Base-by-base conservation (phyloP, 345 rosid species). In the Eucalyptus polyanthemos region DNA sequence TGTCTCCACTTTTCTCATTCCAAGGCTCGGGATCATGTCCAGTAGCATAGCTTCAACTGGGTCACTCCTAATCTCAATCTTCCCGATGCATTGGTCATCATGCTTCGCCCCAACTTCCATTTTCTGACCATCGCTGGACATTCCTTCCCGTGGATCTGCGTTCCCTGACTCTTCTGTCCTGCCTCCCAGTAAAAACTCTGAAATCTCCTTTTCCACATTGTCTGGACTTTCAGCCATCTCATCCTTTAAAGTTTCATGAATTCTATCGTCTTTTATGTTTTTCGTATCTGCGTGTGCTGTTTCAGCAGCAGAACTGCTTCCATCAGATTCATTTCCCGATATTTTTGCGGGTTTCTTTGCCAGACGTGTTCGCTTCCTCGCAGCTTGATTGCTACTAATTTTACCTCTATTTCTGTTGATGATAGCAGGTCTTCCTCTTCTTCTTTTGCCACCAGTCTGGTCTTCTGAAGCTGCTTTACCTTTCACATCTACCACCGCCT, bases 21-120 rank as follows among this genome's bases (percentile, higher is more conserved):
- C 93, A 25, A 97, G 97, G 91, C 95, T 93, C 14, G 99, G 99
- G 91, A 98, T 91, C 99, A 98, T 95, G 93, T 93, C 90, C 89
- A 95, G 88, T 90, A 97, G 91, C 97, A 98, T 97, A 50, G 98
- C 96, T 88, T 95, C 94, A 90, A 97, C 95, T 14, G 99, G 98
- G 93, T 96, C 98, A 80, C 92, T 94, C 95, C 88, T 91, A 58
- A 92, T 91, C 81, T 92, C 94, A 45, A 87, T 81, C 91, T 89
- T 21, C 47, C 83, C 88, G 4, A 80, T 67, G 85, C 37, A 86
- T 88, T 88, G 81, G 83, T 54, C 86, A n/a, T 53, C 21, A 37
- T 87, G 87, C 86, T 53, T 88, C 67, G n/a, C 47, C 47, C 83
- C 83, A 76, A 40, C 22, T 19, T 76, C 88, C 50, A 80, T 31